Base-by-base conservation (phyloP, 2,329 filamentous ascomycete genomes). In the Pyricularia grisea region DNA sequence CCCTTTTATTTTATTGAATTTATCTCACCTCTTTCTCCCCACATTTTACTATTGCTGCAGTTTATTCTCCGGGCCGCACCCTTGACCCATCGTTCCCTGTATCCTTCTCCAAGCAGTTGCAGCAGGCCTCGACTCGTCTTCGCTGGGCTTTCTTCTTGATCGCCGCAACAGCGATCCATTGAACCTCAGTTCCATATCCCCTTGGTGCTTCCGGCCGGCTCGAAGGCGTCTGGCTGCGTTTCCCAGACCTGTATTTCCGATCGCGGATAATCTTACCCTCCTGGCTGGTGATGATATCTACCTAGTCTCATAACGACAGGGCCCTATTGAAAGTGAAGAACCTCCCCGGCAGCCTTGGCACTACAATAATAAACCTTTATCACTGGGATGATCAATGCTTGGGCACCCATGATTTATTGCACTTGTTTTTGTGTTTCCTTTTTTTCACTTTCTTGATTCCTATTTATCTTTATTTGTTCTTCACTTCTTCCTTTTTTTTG, bases 371-470 rank as follows among this genome's bases (percentile, higher is more conserved):
- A 63, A 30, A 2, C 27, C 60, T 11, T 63, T 63, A 28, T 63
- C 23, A 63, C 60, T 63, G 60, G 60, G 33, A 33, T 66, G 64
- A 66, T 66, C 64, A 66, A 66, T 66, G 28, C 64, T 66, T 66
- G 64, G 28, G 28, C 30, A 23, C 33, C 30, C 64, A 66, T 66
- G 64, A 66, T 36, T 42, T 66, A 71, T 69, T 69, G 68, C 70
- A 70, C 66, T 70, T 72, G 73, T 72, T 67, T 67, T 69, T 70
- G 65, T 68, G 69, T 71, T 73, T 68, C 70, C 42, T 70, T 72
- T 71, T 68, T 72, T 73, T 71, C 73, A 70, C 72, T 73, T 69
- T 67, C 61, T 69, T 70, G 70, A 71, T 70, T 68, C 71, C 68
- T 64, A 70, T 68, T 63, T 72, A 60, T 69, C 66, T 69, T 68